Conservation (phyloP, 441 rosid genomes). For the Daphne laureola region DNA sequence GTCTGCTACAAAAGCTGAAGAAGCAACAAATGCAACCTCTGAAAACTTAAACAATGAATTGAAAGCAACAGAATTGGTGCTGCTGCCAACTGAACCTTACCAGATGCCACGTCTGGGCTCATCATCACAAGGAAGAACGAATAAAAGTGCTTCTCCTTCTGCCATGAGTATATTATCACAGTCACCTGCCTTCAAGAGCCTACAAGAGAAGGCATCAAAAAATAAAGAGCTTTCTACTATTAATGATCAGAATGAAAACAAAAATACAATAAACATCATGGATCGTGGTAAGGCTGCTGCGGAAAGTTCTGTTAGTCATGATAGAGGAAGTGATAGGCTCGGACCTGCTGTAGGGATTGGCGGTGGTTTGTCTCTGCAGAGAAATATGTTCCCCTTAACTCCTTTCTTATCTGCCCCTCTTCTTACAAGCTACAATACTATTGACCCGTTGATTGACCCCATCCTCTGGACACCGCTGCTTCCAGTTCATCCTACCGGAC, state of each 20-base stretch:
- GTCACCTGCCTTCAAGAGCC: constrained; percentile 72
- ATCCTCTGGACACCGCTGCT: constrained; percentile 76
- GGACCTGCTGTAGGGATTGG: constrained; percentile 48
- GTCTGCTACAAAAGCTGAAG: constrained; percentile 55
- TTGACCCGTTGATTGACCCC: constrained; percentile 73
- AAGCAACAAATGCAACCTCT: constrained; percentile 36
- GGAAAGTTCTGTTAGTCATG: constrained; percentile 55
- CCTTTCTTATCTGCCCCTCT: constrained; percentile 84
- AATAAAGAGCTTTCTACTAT: constrained; percentile 48
- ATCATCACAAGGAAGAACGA: constrained; percentile 35
- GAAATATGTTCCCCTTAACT: constrained; percentile 62
- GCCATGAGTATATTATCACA: constrained; percentile 73
- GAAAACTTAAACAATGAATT: constrained; percentile 76
- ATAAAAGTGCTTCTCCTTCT: constrained; percentile 43
- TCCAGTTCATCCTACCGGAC: constrained; percentile 66
- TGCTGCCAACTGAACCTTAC: constrained; percentile 72
- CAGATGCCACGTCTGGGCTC: constrained; percentile 74
- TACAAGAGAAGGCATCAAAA: constrained; percentile 71
- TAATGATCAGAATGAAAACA: constrained; percentile 81
- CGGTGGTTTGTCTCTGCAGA: constrained; percentile 65
- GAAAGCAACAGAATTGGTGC: constrained; percentile 54
- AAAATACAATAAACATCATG: constrained; percentile 55
- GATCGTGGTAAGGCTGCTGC: constrained; percentile 62
- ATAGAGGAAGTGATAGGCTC: constrained; percentile 33
- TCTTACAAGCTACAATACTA: constrained; percentile 61